Conservation (phyloP, 345 rosid genomes). For the Mangifera indica region DNA sequence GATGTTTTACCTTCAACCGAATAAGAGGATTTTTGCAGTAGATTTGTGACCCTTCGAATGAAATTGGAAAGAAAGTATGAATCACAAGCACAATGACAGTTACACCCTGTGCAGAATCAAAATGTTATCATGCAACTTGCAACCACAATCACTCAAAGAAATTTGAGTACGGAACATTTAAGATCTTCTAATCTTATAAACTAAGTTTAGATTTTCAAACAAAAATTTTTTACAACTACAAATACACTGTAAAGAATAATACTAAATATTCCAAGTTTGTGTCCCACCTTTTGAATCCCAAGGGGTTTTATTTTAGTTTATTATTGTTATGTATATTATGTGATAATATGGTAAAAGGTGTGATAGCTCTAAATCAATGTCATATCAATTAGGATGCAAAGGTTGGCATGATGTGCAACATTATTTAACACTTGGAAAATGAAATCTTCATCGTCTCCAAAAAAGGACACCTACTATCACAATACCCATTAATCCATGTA, state of each 20-base stretch:
- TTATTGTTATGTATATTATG: too few relatives aligned
- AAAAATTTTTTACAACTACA: background rate
- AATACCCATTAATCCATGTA: background rate
- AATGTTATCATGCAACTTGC: background rate
- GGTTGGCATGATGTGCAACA: too few relatives aligned
- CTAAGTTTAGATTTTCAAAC: background rate
- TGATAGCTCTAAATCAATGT: too few relatives aligned
- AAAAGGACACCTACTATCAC: background rate
- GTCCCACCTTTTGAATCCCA: too few relatives aligned
- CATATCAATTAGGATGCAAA: too few relatives aligned
- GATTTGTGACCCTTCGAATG: conserved; percentile 67
- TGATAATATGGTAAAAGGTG: too few relatives aligned
- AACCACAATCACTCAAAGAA: background rate
- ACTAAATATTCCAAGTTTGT: too few relatives aligned
- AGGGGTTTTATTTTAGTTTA: too few relatives aligned
- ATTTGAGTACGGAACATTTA: conserved; percentile 2
- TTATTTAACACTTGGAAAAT: background rate
- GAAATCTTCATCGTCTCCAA: background rate
- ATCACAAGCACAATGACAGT: conserved; percentile 58
- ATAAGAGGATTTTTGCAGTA: conserved; percentile 61
- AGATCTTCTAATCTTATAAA: background rate
- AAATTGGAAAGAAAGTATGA: conserved; percentile 70
- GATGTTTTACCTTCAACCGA: conserved; percentile 57
- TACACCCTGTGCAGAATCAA: conserved; percentile 46
- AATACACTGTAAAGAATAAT: too few relatives aligned